Conservation (phyloP, 345 rosid species). For the Reutealis trisperma region DNA sequence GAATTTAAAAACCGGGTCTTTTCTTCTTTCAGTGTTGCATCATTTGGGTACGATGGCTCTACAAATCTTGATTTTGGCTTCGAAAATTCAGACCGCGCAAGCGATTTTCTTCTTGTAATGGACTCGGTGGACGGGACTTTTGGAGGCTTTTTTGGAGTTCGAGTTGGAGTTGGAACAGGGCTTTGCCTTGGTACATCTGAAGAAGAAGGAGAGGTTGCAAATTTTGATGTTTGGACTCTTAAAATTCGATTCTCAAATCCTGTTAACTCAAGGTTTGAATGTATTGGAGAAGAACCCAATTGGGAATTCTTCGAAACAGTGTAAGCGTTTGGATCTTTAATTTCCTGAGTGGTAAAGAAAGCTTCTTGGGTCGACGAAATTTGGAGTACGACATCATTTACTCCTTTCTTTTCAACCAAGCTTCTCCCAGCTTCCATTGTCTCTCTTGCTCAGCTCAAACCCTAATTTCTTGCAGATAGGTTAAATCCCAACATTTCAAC, state of each 20-base stretch:
- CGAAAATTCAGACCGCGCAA: constrained; percentile 42
- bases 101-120: constrained; percentile 30
- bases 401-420: constrained; percentile 32
- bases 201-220: constrained; percentile 22
- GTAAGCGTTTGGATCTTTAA: background rate
- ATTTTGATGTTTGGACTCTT: constrained; percentile 22
- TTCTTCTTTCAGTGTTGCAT: constrained; percentile 33
- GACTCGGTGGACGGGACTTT: constrained; percentile 28
- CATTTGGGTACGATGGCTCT: constrained; percentile 42
- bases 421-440: constrained; percentile 32
- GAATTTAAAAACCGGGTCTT: constrained; percentile 18
- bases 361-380: constrained; percentile 31
- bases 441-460: background rate
- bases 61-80: constrained; percentile 63
- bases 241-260: constrained; percentile 14
- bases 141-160: constrained; percentile 36
- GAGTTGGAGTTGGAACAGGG: constrained; percentile 15
- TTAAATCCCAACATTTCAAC: background rate
- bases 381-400: constrained; percentile 39
- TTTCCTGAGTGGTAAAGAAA: background rate
- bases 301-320: constrained; percentile 10
- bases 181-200: constrained; percentile 21
- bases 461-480: background rate
- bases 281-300: constrained; percentile 15
- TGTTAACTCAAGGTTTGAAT: constrained; percentile 23